Evolutionary conservation across 768 basidiomycete species (phyloP).

Genomic region (Lentinula sp.): DNA sequence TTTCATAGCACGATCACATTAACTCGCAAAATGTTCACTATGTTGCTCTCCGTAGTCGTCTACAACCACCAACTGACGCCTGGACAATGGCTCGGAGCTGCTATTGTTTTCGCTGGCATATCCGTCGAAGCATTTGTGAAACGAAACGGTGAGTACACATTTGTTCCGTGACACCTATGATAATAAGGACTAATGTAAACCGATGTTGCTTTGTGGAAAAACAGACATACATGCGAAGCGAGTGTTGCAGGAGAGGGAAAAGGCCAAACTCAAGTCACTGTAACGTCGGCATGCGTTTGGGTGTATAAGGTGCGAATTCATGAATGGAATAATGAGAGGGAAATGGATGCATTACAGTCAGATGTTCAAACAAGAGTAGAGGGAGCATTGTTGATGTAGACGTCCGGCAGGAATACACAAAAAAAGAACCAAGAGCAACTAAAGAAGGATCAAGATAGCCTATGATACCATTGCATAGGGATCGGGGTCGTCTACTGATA

Average conservation of each 20-base stretch:
- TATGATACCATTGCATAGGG: constrained; percentile 47
- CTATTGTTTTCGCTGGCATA: constrained; percentile 91
- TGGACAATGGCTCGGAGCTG: constrained; percentile 93
- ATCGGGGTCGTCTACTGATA: constrained; percentile 21
- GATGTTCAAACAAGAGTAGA: not conserved
- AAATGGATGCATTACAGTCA: not conserved
- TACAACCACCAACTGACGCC: constrained; percentile 80
- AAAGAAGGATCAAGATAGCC: constrained; percentile 4
- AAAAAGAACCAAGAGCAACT: not conserved
- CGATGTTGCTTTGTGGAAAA: not conserved
- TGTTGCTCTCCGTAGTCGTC: constrained; percentile 90
- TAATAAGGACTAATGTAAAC: not conserved
- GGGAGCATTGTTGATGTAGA: not conserved
- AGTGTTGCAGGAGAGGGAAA: constrained; percentile 78
- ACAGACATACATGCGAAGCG: constrained; percentile 77
- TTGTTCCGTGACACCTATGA: not conserved
- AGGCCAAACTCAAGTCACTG: constrained; percentile 73
- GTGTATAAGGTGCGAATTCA: constrained; percentile 5
- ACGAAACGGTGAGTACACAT: constrained; percentile 54
- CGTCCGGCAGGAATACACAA: not conserved
- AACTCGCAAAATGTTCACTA: constrained; percentile 95
- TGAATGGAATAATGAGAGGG: not conserved
- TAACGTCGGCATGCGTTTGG: constrained; percentile 25
- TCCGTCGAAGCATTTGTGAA: constrained; percentile 91
- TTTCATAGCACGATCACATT: constrained; percentile 78